Percentiles rank a stretch among this genome's conserved stretches.
phyloP scores from a whole-genome alignment of 768 basidiomycete genomes.

The Cystobasidium ongulense region DNA sequence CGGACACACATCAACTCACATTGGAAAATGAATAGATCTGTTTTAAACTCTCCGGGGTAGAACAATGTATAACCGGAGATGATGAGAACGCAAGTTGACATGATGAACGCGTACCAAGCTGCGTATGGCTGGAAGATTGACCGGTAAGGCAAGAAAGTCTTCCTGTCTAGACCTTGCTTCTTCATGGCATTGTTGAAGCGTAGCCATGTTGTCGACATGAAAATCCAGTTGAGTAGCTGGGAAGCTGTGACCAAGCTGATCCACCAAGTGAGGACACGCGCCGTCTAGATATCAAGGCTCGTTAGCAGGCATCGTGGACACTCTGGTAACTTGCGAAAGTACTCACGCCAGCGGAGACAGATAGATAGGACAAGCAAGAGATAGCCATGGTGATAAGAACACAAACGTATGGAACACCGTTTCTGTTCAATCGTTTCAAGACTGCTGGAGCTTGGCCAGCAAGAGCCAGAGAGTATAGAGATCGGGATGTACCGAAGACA shows the following conservation, averaged over 20 bases:
- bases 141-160: slow-evolving; percentile 28
- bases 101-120: slow-evolving; percentile 31
- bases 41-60: slow-evolving; percentile 15
- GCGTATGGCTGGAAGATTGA: slow-evolving; percentile 32
- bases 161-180: slow-evolving; percentile 34
- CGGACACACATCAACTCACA: slow-evolving; percentile 4
- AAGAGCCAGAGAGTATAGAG: slow-evolving; percentile 43
- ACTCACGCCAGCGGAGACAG: slow-evolving; percentile 37
- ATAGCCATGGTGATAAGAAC: slow-evolving; percentile 38
- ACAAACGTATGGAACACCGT: slow-evolving; percentile 43
- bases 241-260: slow-evolving; percentile 39
- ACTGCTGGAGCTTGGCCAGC: slow-evolving; percentile 42
- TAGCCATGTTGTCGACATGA: slow-evolving; percentile 37
- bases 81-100: slow-evolving; percentile 7
- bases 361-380: slow-evolving; percentile 38
- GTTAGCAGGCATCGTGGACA: not conserved
- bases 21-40: slow-evolving; percentile 16
- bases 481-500: slow-evolving; percentile 41
- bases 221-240: slow-evolving; percentile 40
- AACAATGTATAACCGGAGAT: slow-evolving; percentile 23
- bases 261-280: slow-evolving; percentile 42
- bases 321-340: not conserved
- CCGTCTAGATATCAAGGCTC: slow-evolving; percentile 30
- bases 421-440: slow-evolving; percentile 40
- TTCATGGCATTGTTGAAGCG: slow-evolving; percentile 40